Evolutionary conservation across 371 early-diverging fungal genomes (phyloP).

Genomic region (Actinomortierella ambigua): DNA sequence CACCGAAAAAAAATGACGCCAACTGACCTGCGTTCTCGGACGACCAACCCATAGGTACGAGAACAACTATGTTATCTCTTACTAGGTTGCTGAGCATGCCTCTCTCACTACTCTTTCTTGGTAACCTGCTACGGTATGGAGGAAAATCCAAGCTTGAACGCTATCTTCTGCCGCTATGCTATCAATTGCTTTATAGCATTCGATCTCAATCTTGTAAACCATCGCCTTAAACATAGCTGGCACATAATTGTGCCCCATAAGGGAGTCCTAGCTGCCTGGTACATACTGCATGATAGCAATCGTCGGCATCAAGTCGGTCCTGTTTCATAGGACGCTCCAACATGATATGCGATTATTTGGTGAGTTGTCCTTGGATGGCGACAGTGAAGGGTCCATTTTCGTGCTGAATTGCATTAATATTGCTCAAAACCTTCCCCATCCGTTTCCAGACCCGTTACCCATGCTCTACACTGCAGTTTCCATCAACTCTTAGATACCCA

Average conservation of each 20-base stretch:
- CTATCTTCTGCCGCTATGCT: too few species aligned
- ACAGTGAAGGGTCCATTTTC: too few species aligned
- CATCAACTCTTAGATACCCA: conserved; percentile 27
- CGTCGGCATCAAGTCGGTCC: conserved; percentile 34
- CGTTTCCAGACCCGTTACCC: conserved; percentile 75
- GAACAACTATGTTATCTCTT: conserved; percentile 44
- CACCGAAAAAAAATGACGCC: too few species aligned
- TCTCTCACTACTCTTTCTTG: neutral
- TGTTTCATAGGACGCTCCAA: conserved; percentile 43
- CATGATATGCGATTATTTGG: conserved; percentile 41
- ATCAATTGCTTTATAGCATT: conserved; percentile 17
- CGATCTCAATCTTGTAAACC: conserved; percentile 41
- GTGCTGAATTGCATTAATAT: too few species aligned
- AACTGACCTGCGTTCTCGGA: too few species aligned
- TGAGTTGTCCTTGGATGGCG: too few species aligned
- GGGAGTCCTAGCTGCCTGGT: conserved; percentile 32
- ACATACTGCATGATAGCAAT: neutral
- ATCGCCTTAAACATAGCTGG: conserved; percentile 25
- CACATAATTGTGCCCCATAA: conserved; percentile 33
- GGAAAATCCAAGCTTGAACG: too few species aligned
- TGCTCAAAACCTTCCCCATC: too few species aligned
- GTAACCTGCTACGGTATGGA: neutral
- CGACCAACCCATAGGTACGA: conserved; percentile 21
- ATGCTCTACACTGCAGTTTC: conserved; percentile 57
- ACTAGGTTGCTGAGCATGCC: conserved; percentile 46